Evolutionary conservation across 2,329 filamentous ascomycete species (phyloP), one percentile per base, ranked within the genome.

Genomic region (Trichoderma citrinoviride): DNA sequence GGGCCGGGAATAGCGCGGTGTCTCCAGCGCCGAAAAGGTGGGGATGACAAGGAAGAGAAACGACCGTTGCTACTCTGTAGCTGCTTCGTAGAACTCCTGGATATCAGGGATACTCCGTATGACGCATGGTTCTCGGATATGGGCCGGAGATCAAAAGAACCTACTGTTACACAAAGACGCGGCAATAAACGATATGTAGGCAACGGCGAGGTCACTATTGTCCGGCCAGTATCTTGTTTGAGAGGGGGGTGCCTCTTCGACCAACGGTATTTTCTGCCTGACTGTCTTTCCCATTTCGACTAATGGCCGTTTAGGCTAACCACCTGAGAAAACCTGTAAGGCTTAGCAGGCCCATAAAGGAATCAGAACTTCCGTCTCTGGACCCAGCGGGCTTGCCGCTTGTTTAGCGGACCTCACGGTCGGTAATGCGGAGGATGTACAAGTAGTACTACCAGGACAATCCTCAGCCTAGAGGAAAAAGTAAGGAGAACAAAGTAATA

Each of bases 361-460:
- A 23, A 21, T 17, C 44, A 23, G 37, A 25, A 23, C 37, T 53
- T 43, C 58, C 40, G n/a, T 52, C 58, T 33, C 12, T 58, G 37
- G 55, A 25, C n/a, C 23, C n/a, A 33, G 33, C 12, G 47, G 49
- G 40, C 29, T 44, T 17, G 47, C 40, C 58, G 37, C 47, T 53
- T 61, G 58, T 37, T 61, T 61, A 52, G 58, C 47, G 58, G 47
- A 43, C 37, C 58, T 53, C 21, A 47, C n/a, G 47, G 25, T 61
- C 37, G 58, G 47, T 53, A 61, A 52, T 61, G 57, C 44, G 57
- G 57, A 61, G 46, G 19, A 60, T 49, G 56, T 60, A 40, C 29
- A 33, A 25, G 52, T 41, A 25, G 52, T 33, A 55, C 52, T 37
- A 41, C 37, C 29, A 23, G 43, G 14, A 10, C 29, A 55, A 37